phyloP scores from a whole-genome alignment of 306 rosid genomes.

The Neltuma alba region DNA sequence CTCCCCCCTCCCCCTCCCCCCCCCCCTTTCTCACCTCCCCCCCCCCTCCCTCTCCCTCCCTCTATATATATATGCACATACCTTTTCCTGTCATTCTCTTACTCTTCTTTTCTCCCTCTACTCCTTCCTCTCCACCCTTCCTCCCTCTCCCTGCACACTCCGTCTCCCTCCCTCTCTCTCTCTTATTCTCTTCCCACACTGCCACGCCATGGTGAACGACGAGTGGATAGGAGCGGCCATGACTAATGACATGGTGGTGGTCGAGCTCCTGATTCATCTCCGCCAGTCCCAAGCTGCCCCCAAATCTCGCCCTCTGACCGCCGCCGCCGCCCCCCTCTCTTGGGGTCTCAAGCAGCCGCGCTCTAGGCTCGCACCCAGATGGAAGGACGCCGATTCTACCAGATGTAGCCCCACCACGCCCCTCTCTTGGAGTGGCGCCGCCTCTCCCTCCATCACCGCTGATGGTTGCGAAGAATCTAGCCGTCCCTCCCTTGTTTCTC shows the following conservation, averaged over 20 bases:
- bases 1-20: neutral
- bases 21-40: neutral
- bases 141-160: neutral
- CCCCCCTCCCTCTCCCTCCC: neutral
- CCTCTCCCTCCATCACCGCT: slow-evolving; percentile 74
- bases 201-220: slow-evolving; percentile 45
- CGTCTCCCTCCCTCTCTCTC: neutral
- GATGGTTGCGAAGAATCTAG: slow-evolving; percentile 75
- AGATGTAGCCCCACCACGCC: slow-evolving; percentile 96
- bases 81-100: slow-evolving; percentile 1
- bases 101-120: slow-evolving; percentile 29
- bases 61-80: neutral
- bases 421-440: slow-evolving; percentile 89
- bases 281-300: slow-evolving; percentile 53
- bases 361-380: slow-evolving; percentile 44
- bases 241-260: slow-evolving; percentile 70
- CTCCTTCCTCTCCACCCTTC: slow-evolving; percentile 50
- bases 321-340: neutral
- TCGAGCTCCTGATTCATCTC: slow-evolving; percentile 65
- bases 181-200: neutral
- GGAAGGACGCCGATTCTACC: slow-evolving; percentile 58
- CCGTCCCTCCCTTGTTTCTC: slow-evolving; percentile 21
- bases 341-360: slow-evolving; percentile 76
- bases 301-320: slow-evolving; percentile 38
- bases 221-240: slow-evolving; percentile 77